Evolutionary conservation across 345 rosid genomes (phyloP).

Genomic region (Dimocarpus longan): DNA sequence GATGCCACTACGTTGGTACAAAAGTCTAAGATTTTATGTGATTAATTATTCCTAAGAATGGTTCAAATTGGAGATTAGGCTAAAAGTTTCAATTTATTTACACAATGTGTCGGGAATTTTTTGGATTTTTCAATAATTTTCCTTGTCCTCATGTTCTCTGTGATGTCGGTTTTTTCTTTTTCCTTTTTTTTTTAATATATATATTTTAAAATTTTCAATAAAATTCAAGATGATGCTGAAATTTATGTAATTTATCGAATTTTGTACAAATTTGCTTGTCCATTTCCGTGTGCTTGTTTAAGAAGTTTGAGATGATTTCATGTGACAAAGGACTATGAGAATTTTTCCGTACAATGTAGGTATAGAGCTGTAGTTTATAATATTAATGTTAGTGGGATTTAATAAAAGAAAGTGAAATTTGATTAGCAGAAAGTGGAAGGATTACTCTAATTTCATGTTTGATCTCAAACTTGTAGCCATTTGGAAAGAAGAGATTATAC

Average conservation of each 20-base stretch:
- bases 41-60: background rate
- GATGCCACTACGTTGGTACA: slow-evolving; percentile 14
- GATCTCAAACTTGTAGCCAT: too few relatives aligned
- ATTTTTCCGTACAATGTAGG: background rate
- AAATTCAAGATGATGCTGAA: background rate
- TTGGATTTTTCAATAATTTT: background rate
- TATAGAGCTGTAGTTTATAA: background rate
- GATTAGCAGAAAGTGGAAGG: background rate
- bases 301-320: background rate
- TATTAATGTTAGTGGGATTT: slow-evolving; percentile 9
- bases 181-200: too few relatives aligned
- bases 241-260: background rate
- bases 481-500: too few relatives aligned
- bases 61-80: background rate
- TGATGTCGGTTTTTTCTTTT: background rate
- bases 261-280: background rate
- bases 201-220: too few relatives aligned
- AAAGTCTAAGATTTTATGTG: background rate
- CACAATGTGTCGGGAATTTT: slow-evolving; percentile 13
- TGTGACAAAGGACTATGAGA: slow-evolving; percentile 1
- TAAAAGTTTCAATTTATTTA: slow-evolving; percentile 6
- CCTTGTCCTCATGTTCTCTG: slow-evolving; percentile 7
- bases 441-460: too few relatives aligned
- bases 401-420: background rate
- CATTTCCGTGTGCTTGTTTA: background rate